Base-by-base conservation (phyloP, 1,139 yeast species). In the Pneumocystis canis region DNA sequence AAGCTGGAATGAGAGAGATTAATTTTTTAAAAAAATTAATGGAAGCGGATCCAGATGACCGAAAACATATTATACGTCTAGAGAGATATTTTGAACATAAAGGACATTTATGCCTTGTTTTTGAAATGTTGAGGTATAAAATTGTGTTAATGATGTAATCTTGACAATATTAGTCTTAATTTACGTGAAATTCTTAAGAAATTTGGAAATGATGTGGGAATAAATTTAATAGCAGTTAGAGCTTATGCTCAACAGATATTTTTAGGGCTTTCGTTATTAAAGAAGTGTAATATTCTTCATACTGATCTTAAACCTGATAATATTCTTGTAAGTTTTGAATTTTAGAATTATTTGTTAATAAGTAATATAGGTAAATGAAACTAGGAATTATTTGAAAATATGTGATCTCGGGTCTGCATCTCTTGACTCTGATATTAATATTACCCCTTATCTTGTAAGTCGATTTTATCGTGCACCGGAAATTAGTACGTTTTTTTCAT, bases 401-500 rank as follows among this genome's bases (percentile, higher is more conserved):
- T 87, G 95, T 73, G 96, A 89, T 74, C 85, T 89, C 72, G 96
- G 97, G 2, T 79, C 89, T 64, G 95, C 96, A 2, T 81, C 87
- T 31, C 86, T 83, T 66, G 83, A 83, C 68, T 84, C 88, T 0
- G 88, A 84, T 68, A 85, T 83, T 68, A 87, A 85, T 67, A 78
- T 86, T 76, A 87, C 96, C 0, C 96, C 89, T 69, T 89, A 88
- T 73, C 90, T 89, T 7, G 96, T 88, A 31, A 89, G 76, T 28
- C 78, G 97, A 65, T 96, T 89, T 73, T 89, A 89, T 73, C 77
- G 97, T 66, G 96, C 96, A 0, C 96, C 97, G 0, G 97, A 89
- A 72, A 85, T 89, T 67, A 89, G 60, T 63, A 58, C n/a, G 20
- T 31, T 59, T 41, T 18, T 25, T 18, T 14, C 20, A 20, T 62